Conservation (phyloP, 2,329 filamentous ascomycete genomes). For the Aspergillus fumigatiaffinis region DNA sequence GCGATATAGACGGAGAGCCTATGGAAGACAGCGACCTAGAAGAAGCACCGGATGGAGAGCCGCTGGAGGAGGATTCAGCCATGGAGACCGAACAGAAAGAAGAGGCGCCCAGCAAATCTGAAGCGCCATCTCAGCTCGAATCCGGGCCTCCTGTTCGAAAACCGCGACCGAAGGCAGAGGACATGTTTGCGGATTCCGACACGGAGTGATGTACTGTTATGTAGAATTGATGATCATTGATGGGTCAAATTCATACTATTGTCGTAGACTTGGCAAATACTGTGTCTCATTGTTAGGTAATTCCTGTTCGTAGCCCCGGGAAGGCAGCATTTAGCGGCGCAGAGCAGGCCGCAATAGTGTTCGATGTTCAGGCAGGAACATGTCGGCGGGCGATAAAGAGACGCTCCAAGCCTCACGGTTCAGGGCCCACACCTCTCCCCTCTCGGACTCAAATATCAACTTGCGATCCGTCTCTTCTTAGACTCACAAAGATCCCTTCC, state of each 20-base stretch:
- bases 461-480: conserved; percentile 5
- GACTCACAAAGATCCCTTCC: conserved; percentile 21
- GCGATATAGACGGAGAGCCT: conserved; percentile 42
- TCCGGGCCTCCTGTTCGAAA: conserved; percentile 39
- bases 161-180: conserved; percentile 70
- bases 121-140: conserved; percentile 23
- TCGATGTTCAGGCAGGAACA: neutral
- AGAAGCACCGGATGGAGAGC: conserved; percentile 48
- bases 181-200: conserved; percentile 83
- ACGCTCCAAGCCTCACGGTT: conserved; percentile 6
- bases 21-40: conserved; percentile 51
- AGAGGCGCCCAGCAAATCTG: conserved; percentile 14
- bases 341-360: neutral
- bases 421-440: conserved; percentile 16
- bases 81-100: conserved; percentile 24
- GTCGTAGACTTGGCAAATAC: neutral
- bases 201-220: conserved; percentile 36
- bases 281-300: neutral
- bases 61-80: conserved; percentile 42
- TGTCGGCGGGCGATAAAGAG: neutral
- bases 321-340: neutral
- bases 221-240: neutral
- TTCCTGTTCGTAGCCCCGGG: neutral
- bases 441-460: neutral
- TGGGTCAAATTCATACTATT: neutral